Evolutionary conservation across 192 early-diverging fungal species (phyloP), one percentile per base, ranked within the genome.

Genomic region (Diversispora eburnea): DNA sequence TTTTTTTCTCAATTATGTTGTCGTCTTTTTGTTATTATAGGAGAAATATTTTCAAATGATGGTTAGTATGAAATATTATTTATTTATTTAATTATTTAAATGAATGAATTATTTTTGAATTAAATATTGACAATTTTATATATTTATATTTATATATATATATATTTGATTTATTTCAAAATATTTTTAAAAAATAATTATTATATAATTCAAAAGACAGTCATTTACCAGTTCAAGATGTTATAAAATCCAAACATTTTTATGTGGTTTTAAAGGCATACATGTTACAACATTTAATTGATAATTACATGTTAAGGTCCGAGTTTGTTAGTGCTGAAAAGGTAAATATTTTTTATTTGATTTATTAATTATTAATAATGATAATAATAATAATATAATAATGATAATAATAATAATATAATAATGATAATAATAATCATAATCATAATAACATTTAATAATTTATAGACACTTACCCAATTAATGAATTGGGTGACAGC

Each of bases 401-500:
- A 33, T 33, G 25, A 33, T 33, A 33, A 33, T 33, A 33, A 33
- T 33, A 33, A 33, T 33, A 33, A 33, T 33, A 33, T 33, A 33
- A 33, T 33, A 33, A 33, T 33, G 2, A 33, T 33, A 33, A 33
- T 33, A 33, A 33, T 33, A 33, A 33, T 33, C 0, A 33, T 33
- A 33, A 33, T 33, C n/a, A n/a, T n/a, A n/a, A n/a, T n/a, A n/a
- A n/a, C n/a, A n/a, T n/a, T n/a, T n/a, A n/a, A 66, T 67, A 4
- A 51, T 74, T 39, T 76, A 75, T 9, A 82, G 79, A 67, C 63
- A 58, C 20, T 78, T 75, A 73, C 79, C 71, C 1, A 42, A 75
- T 33, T 77, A 75, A 69, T 67, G 5, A 46, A 65, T 45, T 75
- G 74, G 74, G 5, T 39, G 13, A 69, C 65, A 10, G 33, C 49